These are phyloP conservation scores for Quercus wislizeni DNA, from an alignment of 306 rosid genomes.

Conservation along the genomic window DNA sequence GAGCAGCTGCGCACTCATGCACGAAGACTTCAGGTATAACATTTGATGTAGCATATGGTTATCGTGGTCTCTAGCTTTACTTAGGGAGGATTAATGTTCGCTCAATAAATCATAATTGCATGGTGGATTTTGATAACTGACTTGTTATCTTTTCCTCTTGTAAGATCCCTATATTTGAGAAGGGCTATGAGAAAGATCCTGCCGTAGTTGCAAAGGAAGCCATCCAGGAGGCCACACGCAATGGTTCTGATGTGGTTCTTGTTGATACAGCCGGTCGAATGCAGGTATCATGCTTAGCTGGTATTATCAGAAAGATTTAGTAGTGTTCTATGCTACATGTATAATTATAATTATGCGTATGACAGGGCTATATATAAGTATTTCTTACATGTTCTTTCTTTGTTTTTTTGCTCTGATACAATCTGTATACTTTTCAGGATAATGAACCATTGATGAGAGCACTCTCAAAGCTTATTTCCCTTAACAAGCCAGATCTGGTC, in stretches of 20 bases:
- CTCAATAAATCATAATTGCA: not conserved
- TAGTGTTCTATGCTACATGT: conserved; percentile 4
- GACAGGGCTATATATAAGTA: conserved; percentile 7
- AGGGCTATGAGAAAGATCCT: conserved; percentile 99
- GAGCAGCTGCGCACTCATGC: conserved; percentile 99
- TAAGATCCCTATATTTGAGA: conserved; percentile 95
- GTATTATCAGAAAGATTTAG: not conserved
- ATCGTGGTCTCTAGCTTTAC: not conserved
- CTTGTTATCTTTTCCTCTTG: conserved; percentile 10
- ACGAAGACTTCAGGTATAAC: conserved; percentile 88
- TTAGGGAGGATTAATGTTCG: not conserved
- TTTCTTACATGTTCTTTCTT: not conserved
- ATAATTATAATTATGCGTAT: not conserved
- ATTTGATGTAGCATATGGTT: conserved; percentile 14
- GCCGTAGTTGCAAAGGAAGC: conserved; percentile 98
- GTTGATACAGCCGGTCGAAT: conserved; percentile 99
- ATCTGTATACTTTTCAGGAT: not conserved
- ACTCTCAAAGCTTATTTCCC: conserved; percentile 83
- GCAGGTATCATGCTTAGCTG: conserved; percentile 58
- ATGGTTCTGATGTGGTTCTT: conserved; percentile 96
- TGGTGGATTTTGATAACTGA: not conserved
- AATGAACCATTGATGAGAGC: conserved; percentile 73
- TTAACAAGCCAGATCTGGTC: conserved; percentile 91
- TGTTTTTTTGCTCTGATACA: conserved; percentile 4
- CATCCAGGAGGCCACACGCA: conserved; percentile 84